These are phyloP conservation scores for Pseudocercospora crystallina DNA, from an alignment of 2,329 filamentous ascomycete genomes.

Conservation along the genomic window DNA sequence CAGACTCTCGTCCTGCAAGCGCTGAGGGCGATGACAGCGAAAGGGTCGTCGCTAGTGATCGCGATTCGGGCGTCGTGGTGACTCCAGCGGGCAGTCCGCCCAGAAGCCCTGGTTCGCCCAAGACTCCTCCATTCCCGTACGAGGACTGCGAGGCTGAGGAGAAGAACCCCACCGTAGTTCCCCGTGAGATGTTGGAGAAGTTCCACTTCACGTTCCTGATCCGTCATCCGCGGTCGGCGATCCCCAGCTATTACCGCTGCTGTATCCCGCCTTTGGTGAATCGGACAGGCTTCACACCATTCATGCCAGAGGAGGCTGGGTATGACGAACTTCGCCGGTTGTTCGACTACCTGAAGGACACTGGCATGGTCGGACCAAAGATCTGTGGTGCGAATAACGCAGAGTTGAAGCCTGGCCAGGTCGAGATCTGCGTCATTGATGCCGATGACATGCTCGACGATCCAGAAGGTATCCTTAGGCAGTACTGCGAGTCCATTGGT, in stretches of 20 bases:
- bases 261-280: conserved; percentile 82
- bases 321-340: conserved; percentile 83
- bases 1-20: conserved; percentile 35
- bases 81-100: conserved; percentile 25
- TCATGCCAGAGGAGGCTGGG: conserved; percentile 84
- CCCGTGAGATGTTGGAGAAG: conserved; percentile 67
- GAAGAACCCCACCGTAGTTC: conserved; percentile 82
- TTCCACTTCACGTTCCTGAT: conserved; percentile 98
- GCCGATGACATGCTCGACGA: conserved; percentile 91
- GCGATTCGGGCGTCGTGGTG: conserved; percentile 35
- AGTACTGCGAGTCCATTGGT: conserved; percentile 79
- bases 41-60: conserved; percentile 18
- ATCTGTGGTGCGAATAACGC: conserved; percentile 51
- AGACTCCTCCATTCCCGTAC: conserved; percentile 56
- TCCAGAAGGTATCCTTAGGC: conserved; percentile 70
- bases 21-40: conserved; percentile 31
- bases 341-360: conserved; percentile 77
- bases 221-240: conserved; percentile 86
- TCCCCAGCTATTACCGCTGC: conserved; percentile 93
- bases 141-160: conserved; percentile 57
- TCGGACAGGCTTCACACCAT: conserved; percentile 80
- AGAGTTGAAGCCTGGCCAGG: conserved; percentile 33
- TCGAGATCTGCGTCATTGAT: conserved; percentile 82
- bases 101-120: conserved; percentile 25
- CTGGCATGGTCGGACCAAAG: conserved; percentile 69